These are phyloP conservation scores for Neolentinus lepideus DNA, from an alignment of 1,284 basidiomycete species.

Conservation along the genomic window DNA sequence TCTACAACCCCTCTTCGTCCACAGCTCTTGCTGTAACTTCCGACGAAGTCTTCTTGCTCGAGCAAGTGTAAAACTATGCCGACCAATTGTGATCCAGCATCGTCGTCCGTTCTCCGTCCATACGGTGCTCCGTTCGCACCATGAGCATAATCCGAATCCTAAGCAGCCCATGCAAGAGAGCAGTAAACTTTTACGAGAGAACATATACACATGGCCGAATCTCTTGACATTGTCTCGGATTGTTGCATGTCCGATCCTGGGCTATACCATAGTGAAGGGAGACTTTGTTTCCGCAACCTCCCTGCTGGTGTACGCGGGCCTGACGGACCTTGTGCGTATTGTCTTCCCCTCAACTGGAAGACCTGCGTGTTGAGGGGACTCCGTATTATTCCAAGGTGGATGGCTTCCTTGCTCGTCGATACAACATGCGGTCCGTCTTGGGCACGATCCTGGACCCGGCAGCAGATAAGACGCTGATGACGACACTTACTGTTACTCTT, in stretches of 20 bases:
- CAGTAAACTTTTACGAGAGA: slow-evolving; percentile 48
- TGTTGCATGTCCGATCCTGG: slow-evolving; percentile 81
- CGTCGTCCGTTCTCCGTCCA: not conserved
- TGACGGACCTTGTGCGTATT: slow-evolving; percentile 79
- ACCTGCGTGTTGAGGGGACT: slow-evolving; percentile 13
- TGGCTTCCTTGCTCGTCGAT: slow-evolving; percentile 84
- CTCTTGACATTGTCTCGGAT: slow-evolving; percentile 85
- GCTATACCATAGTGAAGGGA: slow-evolving; percentile 86
- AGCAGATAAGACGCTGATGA: slow-evolving; percentile 95
- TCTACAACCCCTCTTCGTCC: too few species aligned
- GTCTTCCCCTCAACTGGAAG: slow-evolving; percentile 6
- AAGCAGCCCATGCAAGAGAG: not conserved
- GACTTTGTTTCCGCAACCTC: slow-evolving; percentile 77
- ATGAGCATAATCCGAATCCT: not conserved
- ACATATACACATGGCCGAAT: slow-evolving; percentile 95
- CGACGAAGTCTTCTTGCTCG: too few species aligned
- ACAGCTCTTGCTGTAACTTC: too few species aligned
- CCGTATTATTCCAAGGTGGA: slow-evolving; percentile 53
- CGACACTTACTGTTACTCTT: slow-evolving; percentile 86
- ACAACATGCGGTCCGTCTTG: slow-evolving; percentile 81
- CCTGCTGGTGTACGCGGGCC: slow-evolving; percentile 81
- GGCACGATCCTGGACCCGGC: slow-evolving; percentile 96
- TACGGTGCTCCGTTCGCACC: not conserved
- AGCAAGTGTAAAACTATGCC: too few species aligned
- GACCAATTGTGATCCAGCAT: not conserved